Evolutionary conservation across 129 eudicot genomes (phyloP), one percentile per base, ranked within the genome.

Genomic region (Chrysanthemum seticuspe): DNA sequence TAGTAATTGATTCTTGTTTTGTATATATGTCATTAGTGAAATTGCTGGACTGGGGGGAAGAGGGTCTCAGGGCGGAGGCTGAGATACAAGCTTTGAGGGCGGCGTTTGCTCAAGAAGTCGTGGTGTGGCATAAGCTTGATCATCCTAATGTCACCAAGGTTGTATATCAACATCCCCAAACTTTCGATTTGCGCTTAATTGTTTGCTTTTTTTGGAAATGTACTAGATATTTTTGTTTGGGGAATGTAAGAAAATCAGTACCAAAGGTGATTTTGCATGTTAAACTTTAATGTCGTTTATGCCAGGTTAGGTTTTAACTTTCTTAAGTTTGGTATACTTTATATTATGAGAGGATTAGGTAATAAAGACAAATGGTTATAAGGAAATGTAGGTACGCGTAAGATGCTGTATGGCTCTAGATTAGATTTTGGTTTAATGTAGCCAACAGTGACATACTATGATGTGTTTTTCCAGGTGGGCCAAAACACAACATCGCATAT

Each of bases 101-200:
- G 4, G 95, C 97, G 6, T 91, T 91, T 71, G 83, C 91, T 6
- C 97, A 91, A 81, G 97, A 91, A 88, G 97, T 91, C 59, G 91
- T 85, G 4, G 97, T 91, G 27, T 91, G 97, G 97, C 96, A 91
- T 77, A 91, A 88, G 65, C 92, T 91, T 54, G 88, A 90, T 76
- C 97, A 90, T 70, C 97, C 95, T 10, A 90, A 90, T 78, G 95
- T 90, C 29, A 90, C 97, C 14, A 90, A 90, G 95, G 97, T 90
- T 67, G 55, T 57, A 65, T 31, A 12, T 50, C 66, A 55, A n/a
- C 21, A 47, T 19, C 54, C 75, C 23, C 47, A 40, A 40, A 40
- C 47, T 40, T 40, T 40, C 1, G 9, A 40, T 40, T 40, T 40
- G 47, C 6, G 47, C 47, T 1, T 40, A 40, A 40, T 40, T 40